Conservation (phyloP, 768 basidiomycete species). For the Solioccasus polychromus region DNA sequence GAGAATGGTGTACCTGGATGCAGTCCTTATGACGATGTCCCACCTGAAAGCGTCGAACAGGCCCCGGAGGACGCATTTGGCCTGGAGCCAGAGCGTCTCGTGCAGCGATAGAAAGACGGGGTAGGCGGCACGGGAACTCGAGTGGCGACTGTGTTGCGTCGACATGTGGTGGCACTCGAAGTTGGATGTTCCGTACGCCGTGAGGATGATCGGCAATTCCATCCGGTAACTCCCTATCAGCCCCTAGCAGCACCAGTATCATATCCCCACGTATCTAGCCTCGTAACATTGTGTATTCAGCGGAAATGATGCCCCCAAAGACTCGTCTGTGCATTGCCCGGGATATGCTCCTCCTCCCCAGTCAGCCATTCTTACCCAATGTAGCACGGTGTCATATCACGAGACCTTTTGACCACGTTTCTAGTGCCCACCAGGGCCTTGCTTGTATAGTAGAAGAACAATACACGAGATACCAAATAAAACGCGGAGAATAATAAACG, state of each 20-base stretch:
- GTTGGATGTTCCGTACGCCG: no score
- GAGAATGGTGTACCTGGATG: conserved; percentile 48
- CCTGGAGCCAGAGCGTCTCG: conserved; percentile 58
- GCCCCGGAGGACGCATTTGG: conserved; percentile 56
- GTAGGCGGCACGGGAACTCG: conserved; percentile 52
- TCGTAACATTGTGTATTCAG: background rate
- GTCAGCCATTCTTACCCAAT: background rate
- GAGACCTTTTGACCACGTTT: background rate
- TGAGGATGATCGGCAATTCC: conserved; percentile 8
- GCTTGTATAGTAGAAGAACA: conserved; percentile 20
- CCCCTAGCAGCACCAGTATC: no score
- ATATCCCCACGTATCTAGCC: background rate
- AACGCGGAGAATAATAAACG: conserved; percentile 24
- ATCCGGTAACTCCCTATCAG: conserved; percentile 13
- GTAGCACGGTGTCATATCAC: background rate
- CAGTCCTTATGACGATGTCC: conserved; percentile 57
- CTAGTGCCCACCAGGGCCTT: background rate
- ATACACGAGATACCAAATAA: conserved; percentile 31
- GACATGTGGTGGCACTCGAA: no score
- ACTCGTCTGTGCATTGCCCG: background rate
- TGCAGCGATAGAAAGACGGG: conserved; percentile 66
- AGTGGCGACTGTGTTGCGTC: conserved; percentile 17
- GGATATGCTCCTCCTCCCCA: conserved; percentile 6
- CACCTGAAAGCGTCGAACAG: conserved; percentile 72
- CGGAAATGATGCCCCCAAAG: background rate